These are phyloP conservation scores for Lasiosphaeris hirsuta DNA, from an alignment of 495 filamentous ascomycete species.

Conservation along the genomic window DNA sequence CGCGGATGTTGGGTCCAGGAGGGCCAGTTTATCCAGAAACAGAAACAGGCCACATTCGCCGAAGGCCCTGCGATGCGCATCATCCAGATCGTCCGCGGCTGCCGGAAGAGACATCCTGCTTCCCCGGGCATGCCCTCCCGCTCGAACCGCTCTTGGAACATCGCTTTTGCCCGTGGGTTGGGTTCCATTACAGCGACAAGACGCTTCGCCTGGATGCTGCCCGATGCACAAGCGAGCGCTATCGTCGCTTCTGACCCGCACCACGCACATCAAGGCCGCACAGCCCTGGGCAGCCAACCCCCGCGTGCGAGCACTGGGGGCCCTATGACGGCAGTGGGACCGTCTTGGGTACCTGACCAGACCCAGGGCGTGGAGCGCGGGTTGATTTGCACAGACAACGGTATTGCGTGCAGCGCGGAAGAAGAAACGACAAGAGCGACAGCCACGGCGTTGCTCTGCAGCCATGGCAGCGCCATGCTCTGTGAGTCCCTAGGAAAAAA, in stretches of 20 bases:
- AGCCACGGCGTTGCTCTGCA: neutral
- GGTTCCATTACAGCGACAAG: constrained; percentile 18
- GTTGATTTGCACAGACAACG: constrained; percentile 16
- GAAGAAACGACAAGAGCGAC: constrained; percentile 1
- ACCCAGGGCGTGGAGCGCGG: neutral
- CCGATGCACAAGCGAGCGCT: constrained; percentile 15
- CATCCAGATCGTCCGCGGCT: constrained; percentile 23
- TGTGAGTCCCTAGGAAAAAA: neutral
- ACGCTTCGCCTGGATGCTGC: constrained; percentile 17
- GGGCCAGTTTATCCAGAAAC: constrained; percentile 21
- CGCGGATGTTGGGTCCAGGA: constrained; percentile 6
- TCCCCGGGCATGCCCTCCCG: constrained; percentile 24
- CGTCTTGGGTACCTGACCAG: constrained; percentile 9
- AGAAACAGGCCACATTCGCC: constrained; percentile 13
- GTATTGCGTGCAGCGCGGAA: constrained; percentile 17
- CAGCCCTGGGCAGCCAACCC: neutral
- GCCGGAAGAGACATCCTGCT: constrained; percentile 19
- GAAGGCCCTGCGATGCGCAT: constrained; percentile 20
- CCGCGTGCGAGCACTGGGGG: constrained; percentile 8
- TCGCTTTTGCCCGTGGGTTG: constrained; percentile 16
- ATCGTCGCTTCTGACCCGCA: constrained; percentile 11
- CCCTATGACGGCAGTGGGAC: constrained; percentile 18
- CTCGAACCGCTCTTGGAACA: constrained; percentile 21
- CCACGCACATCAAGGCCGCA: constrained; percentile 8
- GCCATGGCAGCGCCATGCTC: neutral